phyloP scores from a whole-genome alignment of 2,329 filamentous ascomycete species.

The Cladosporium cucumerinum region DNA sequence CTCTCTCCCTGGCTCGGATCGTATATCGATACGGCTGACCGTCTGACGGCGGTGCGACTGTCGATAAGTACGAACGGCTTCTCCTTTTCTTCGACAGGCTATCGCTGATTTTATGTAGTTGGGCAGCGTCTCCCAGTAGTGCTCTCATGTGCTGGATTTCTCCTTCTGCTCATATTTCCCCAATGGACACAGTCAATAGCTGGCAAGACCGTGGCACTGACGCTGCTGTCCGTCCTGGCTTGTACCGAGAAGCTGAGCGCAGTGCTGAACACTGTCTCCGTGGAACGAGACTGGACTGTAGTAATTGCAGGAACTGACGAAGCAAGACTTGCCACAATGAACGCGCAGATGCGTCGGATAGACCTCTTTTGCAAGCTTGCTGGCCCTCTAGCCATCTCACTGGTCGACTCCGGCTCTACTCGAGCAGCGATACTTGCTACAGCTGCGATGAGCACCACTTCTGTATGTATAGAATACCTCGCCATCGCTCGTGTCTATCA shows the following conservation, averaged over 20 bases:
- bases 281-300: constrained; percentile 63
- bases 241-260: constrained; percentile 67
- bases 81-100: background rate
- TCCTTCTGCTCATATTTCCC: background rate
- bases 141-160: constrained; percentile 25
- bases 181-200: background rate
- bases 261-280: constrained; percentile 62
- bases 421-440: constrained; percentile 49
- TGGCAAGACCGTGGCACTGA: constrained; percentile 25
- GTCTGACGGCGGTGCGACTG: constrained; percentile 38
- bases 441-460: constrained; percentile 49
- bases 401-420: constrained; percentile 50
- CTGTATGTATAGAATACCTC: constrained; percentile 52
- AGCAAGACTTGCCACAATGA: constrained; percentile 29
- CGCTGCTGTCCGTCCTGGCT: constrained; percentile 51
- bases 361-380: constrained; percentile 58
- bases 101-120: constrained; percentile 18
- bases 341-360: constrained; percentile 59
- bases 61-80: constrained; percentile 35
- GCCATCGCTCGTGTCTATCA: constrained; percentile 47
- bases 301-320: constrained; percentile 47
- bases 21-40: constrained; percentile 54
- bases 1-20: constrained; percentile 58
- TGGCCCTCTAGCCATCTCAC: constrained; percentile 51
- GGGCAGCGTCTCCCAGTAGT: constrained; percentile 29